These are phyloP conservation scores for Rhynchospora pubera DNA, from an alignment of 176 grass and related monocot genomes.

Conservation along the genomic window DNA sequence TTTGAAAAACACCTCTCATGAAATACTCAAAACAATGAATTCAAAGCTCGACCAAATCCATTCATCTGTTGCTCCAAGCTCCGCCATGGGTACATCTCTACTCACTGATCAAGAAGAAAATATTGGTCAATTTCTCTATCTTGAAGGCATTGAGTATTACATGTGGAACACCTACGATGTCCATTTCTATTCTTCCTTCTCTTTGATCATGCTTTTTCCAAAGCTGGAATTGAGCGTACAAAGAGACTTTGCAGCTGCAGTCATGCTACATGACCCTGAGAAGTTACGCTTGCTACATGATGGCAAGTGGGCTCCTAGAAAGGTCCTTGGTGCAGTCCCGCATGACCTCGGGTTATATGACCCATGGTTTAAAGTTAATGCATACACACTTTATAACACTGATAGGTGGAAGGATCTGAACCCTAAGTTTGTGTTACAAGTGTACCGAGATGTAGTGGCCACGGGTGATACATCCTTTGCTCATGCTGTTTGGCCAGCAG, in stretches of 20 bases:
- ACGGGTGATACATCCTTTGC: slow-evolving; percentile 87
- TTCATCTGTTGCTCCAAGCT: slow-evolving; percentile 57
- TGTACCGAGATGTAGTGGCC: slow-evolving; percentile 71
- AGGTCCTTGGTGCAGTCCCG: slow-evolving; percentile 91
- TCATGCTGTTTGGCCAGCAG: slow-evolving; percentile 86
- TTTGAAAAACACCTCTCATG: slow-evolving; percentile 48
- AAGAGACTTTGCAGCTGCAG: slow-evolving; percentile 86
- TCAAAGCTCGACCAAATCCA: slow-evolving; percentile 63
- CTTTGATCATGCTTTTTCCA: slow-evolving; percentile 78
- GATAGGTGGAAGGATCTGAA: slow-evolving; percentile 95
- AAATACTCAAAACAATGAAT: slow-evolving; percentile 79
- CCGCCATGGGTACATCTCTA: slow-evolving; percentile 67
- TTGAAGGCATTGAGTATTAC: slow-evolving; percentile 92
- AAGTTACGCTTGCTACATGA: slow-evolving; percentile 61
- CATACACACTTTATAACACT: slow-evolving; percentile 89
- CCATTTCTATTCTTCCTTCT: slow-evolving; percentile 92
- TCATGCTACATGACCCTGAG: slow-evolving; percentile 96
- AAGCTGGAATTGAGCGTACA: slow-evolving; percentile 86
- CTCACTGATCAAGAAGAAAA: slow-evolving; percentile 83
- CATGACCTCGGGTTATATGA: slow-evolving; percentile 96
- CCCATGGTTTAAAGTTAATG: slow-evolving; percentile 93
- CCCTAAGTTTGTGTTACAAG: slow-evolving; percentile 93
- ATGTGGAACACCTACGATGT: slow-evolving; percentile 99
- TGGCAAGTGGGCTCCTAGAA: slow-evolving; percentile 75
- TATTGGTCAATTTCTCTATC: slow-evolving; percentile 96